Percentiles rank a stretch among this genome's conserved stretches.
Conservation (phyloP, 495 filamentous ascomycete species). For the Daldinia loculata region DNA sequence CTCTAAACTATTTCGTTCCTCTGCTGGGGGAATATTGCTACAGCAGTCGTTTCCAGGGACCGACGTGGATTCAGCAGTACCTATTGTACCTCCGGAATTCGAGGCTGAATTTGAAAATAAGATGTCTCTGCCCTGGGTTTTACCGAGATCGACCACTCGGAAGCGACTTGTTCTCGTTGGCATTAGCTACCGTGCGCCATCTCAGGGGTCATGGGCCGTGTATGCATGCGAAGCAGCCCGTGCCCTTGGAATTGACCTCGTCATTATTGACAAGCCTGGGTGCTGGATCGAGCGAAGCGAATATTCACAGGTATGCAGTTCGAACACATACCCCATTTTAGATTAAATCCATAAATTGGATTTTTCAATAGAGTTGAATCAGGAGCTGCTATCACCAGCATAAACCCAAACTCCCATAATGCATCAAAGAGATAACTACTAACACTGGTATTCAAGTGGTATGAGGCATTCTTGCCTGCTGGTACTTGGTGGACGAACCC, state of each 20-base stretch:
- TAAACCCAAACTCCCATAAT: not conserved
- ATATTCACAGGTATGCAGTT: constrained; percentile 31
- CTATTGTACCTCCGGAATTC: constrained; percentile 5
- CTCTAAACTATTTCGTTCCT: constrained; percentile 27
- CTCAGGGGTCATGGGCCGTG: constrained; percentile 46
- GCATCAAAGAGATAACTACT: not conserved
- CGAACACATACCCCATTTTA: not conserved
- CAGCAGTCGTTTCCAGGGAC: not conserved
- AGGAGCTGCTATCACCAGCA: not conserved
- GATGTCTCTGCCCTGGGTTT: constrained; percentile 46
- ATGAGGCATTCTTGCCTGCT: constrained; percentile 44
- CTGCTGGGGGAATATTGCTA: constrained; percentile 38
- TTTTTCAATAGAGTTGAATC: not conserved
- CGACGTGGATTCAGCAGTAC: not conserved
- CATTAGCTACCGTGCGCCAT: constrained; percentile 50
- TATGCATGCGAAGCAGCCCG: constrained; percentile 51
- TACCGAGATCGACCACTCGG: constrained; percentile 31
- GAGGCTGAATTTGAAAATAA: constrained; percentile 39
- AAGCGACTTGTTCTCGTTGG: constrained; percentile 51
- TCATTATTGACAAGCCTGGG: constrained; percentile 57
- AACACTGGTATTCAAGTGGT: constrained; percentile 33
- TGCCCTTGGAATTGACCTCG: constrained; percentile 55
- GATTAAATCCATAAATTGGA: not conserved
- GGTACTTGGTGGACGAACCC: constrained; percentile 42
- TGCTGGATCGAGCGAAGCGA: constrained; percentile 56